Conservation (phyloP, 2,329 filamentous ascomycete genomes). For the Apiospora arundinis region DNA sequence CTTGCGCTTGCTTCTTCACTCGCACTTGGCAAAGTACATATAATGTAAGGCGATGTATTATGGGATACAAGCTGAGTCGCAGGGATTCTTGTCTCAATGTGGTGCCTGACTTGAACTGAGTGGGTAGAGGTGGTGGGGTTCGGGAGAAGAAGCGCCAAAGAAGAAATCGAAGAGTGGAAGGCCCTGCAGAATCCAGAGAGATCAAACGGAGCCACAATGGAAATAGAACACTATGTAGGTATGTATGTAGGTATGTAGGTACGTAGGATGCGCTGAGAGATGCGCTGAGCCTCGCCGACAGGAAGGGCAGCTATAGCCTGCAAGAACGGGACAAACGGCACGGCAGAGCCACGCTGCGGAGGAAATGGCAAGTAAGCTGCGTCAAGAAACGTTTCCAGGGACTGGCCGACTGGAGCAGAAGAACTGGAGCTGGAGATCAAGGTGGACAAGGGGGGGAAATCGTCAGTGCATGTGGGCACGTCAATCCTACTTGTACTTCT, state of each 20-base stretch:
- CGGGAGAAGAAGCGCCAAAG: neutral
- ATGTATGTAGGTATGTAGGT: too few species aligned
- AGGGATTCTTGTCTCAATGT: neutral
- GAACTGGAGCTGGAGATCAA: conserved; percentile 7
- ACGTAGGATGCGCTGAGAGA: too few species aligned
- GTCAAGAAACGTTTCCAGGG: conserved; percentile 12
- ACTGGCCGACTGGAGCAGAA: neutral
- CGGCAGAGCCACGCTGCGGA: neutral
- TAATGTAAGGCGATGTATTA: neutral
- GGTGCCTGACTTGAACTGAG: neutral
- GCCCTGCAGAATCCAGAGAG: too few species aligned
- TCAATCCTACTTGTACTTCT: neutral
- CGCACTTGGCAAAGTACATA: neutral
- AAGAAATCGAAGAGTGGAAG: neutral
- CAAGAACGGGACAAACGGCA: conserved; percentile 7
- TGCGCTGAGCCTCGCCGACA: neutral
- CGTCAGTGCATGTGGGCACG: neutral
- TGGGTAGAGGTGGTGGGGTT: neutral
- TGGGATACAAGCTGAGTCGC: conserved; percentile 2
- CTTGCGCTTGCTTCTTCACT: neutral
- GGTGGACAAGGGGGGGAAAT: neutral
- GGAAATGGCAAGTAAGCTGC: conserved; percentile 4
- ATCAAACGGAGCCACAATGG: neutral
- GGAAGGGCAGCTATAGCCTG: neutral
- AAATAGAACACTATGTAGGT: neutral